phyloP scores from a whole-genome alignment of 768 basidiomycete species.

The Phaeolepiota aurea region DNA sequence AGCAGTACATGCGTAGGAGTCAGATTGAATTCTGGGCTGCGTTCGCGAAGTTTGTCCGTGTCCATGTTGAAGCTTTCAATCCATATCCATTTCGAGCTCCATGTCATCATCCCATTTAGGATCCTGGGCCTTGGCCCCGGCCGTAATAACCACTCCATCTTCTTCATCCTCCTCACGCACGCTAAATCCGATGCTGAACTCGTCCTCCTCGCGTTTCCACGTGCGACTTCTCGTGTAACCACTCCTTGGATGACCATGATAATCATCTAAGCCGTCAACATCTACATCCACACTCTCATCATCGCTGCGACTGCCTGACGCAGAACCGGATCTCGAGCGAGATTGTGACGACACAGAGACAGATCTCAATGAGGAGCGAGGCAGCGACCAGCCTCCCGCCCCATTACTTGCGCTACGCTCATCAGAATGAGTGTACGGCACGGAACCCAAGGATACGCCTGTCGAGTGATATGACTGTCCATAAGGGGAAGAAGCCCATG shows the following conservation, averaged over 20 bases:
- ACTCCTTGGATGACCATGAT: slow-evolving; percentile 10
- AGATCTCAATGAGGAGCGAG: slow-evolving; percentile 43
- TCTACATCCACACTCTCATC: slow-evolving; percentile 22
- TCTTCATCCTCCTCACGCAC: slow-evolving; percentile 4
- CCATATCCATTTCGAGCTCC: slow-evolving; percentile 7
- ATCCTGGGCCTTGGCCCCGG: background rate
- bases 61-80: slow-evolving; percentile 1
- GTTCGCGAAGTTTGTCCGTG: background rate
- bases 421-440: slow-evolving; percentile 17
- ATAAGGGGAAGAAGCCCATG: slow-evolving; percentile 20
- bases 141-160: slow-evolving; percentile 7
- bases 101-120: slow-evolving; percentile 4
- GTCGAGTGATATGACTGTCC: slow-evolving; percentile 15
- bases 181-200: slow-evolving; percentile 3
- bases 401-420: slow-evolving; percentile 10
- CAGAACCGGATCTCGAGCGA: slow-evolving; percentile 22
- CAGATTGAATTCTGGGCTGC: background rate
- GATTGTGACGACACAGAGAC: slow-evolving; percentile 25
- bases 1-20: background rate
- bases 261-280: slow-evolving; percentile 23
- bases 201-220: slow-evolving; percentile 7
- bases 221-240: slow-evolving; percentile 9
- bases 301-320: slow-evolving; percentile 16
- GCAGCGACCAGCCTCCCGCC: slow-evolving; percentile 42
- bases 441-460: slow-evolving; percentile 5